Percentiles rank a stretch among this genome's conserved stretches.
phyloP scores from a whole-genome alignment of 2,329 filamentous ascomycete genomes.

The Neurospora sp. region DNA sequence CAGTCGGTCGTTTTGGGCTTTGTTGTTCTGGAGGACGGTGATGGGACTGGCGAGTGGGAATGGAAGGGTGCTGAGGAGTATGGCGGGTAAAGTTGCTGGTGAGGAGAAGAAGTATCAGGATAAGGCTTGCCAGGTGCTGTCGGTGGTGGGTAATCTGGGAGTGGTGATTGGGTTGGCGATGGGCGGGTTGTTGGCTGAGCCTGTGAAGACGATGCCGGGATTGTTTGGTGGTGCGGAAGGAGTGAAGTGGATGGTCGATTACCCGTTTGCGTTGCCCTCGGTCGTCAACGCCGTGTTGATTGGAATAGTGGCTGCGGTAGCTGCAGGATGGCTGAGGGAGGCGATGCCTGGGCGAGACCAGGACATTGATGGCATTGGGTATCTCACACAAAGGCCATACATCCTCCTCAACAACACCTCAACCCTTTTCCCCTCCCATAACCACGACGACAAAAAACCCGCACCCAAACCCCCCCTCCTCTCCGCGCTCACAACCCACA shows the following conservation, averaged over 20 bases:
- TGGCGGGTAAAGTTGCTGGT: constrained; percentile 34
- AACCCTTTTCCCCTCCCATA: neutral
- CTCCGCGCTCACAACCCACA: constrained; percentile 22
- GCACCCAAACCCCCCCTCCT: constrained; percentile 10
- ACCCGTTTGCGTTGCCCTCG: constrained; percentile 34
- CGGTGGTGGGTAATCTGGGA: constrained; percentile 55
- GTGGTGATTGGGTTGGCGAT: constrained; percentile 31
- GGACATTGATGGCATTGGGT: neutral
- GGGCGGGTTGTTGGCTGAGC: constrained; percentile 35
- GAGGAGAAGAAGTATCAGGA: constrained; percentile 54
- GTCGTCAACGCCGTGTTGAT: constrained; percentile 29
- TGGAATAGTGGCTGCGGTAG: constrained; percentile 20
- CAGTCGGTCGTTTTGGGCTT: constrained; percentile 46
- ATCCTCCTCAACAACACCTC: neutral
- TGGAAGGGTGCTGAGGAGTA: constrained; percentile 63
- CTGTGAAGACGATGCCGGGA: constrained; percentile 27
- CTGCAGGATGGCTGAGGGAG: constrained; percentile 26
- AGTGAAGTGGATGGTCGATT: constrained; percentile 29
- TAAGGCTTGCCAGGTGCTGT: constrained; percentile 32
- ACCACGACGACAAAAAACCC: neutral
- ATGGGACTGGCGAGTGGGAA: constrained; percentile 62
- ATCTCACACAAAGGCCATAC: neutral
- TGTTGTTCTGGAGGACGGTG: constrained; percentile 48
- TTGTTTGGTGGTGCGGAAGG: constrained; percentile 29
- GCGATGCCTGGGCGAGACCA: constrained; percentile 22